Conservation (phyloP, 148 eudicot species). For the Beta vulgaris region DNA sequence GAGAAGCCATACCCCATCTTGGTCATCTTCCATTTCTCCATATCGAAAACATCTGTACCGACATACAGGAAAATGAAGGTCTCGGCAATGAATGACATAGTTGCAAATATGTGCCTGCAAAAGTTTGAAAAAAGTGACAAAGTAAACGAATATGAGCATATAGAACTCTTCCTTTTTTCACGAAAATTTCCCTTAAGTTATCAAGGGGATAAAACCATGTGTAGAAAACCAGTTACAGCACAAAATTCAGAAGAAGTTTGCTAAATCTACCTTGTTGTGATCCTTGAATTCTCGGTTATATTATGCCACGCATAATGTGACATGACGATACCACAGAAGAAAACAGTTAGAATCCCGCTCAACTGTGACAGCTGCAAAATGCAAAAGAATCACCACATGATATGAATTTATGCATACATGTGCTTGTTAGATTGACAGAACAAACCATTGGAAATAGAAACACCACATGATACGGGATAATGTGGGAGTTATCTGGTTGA, state of each 20-base stretch:
- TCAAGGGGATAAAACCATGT: not conserved
- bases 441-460: too few species aligned
- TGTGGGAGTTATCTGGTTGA: too few species aligned
- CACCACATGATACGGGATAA: too few species aligned
- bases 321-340: slow-evolving; percentile 90
- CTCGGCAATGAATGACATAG: slow-evolving; percentile 93
- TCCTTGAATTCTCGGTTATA: slow-evolving; percentile 80
- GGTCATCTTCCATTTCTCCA: slow-evolving; percentile 86
- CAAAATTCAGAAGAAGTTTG: not conserved
- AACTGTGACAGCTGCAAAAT: slow-evolving; percentile 57
- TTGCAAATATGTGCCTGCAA: slow-evolving; percentile 84
- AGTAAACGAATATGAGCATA: not conserved
- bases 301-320: slow-evolving; percentile 97
- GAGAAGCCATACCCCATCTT: slow-evolving; percentile 47
- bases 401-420: too few species aligned
- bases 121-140: not conserved
- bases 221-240: not conserved
- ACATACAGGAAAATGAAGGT: slow-evolving; percentile 91
- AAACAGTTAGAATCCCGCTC: slow-evolving; percentile 91
- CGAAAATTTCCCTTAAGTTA: not conserved
- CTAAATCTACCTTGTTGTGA: slow-evolving; percentile 61
- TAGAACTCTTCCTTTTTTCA: not conserved
- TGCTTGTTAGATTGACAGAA: too few species aligned
- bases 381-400: not conserved
- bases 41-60: slow-evolving; percentile 93